Percentiles rank a stretch among this genome's conserved stretches.
Conservation (phyloP, 768 basidiomycete species). For the Amanita fuliginea region DNA sequence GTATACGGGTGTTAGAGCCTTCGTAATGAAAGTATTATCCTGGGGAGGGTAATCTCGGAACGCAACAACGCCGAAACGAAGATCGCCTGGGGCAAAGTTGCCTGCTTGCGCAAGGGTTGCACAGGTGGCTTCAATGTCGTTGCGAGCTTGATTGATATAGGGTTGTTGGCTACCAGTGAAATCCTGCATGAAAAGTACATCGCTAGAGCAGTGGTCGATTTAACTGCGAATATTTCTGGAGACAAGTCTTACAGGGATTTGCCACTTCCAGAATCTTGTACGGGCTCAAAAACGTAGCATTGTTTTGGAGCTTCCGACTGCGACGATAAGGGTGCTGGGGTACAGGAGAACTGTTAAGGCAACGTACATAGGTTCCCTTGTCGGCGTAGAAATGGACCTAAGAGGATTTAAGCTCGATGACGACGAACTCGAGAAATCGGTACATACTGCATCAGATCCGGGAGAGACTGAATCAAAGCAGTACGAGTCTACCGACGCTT, state of each 20-base stretch:
- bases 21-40: constrained; percentile 13
- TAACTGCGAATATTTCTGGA: not conserved
- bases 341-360: too few species aligned
- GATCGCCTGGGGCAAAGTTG: not conserved
- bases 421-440: too few species aligned
- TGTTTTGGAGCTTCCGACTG: too few species aligned
- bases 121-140: not conserved
- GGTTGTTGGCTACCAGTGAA: not conserved
- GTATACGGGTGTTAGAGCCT: not conserved
- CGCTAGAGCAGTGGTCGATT: not conserved
- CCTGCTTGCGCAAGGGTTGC: not conserved
- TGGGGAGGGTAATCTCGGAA: not conserved
- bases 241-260: not conserved
- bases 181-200: not conserved
- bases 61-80: not conserved
- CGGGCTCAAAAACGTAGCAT: too few species aligned
- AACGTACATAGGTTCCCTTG: too few species aligned
- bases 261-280: too few species aligned
- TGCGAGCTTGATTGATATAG: not conserved
- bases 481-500: too few species aligned
- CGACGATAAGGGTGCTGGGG: too few species aligned
- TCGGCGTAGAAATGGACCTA: too few species aligned
- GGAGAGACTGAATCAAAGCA: too few species aligned
- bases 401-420: too few species aligned
- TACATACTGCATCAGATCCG: too few species aligned